phyloP scores from a whole-genome alignment of 306 rosid genomes.

The Sindora glabra region DNA sequence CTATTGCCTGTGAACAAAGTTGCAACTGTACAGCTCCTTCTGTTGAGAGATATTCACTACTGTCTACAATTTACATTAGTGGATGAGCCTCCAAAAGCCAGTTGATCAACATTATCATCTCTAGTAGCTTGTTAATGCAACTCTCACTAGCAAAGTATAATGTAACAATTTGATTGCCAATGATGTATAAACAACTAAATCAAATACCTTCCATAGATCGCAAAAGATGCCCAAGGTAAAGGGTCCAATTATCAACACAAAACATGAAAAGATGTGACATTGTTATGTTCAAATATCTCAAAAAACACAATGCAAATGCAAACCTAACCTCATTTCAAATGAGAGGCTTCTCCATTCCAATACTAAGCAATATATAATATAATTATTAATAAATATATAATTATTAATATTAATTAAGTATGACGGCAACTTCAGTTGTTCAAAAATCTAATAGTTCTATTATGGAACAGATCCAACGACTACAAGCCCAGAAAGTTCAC shows the following conservation, averaged over 20 bases:
- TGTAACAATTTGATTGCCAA: neutral
- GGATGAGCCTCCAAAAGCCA: neutral
- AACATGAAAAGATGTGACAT: no score
- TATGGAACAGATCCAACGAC: no score
- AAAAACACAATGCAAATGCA: no score
- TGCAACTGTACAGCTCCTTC: conserved; percentile 3
- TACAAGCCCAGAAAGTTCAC: no score
- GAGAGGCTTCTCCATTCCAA: no score
- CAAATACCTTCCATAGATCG: neutral
- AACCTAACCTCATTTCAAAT: no score
- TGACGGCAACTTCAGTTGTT: no score
- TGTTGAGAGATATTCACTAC: neutral
- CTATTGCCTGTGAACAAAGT: neutral
- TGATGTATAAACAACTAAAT: neutral
- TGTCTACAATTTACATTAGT: neutral
- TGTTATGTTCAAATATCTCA: no score
- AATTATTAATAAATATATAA: no score
- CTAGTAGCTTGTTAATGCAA: neutral
- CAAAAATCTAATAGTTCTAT: no score
- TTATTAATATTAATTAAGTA: no score
- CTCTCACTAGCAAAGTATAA: neutral
- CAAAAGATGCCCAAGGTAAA: neutral
- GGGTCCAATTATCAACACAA: neutral
- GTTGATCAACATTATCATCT: neutral
- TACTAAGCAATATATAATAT: no score